Conservation (phyloP, 1,284 basidiomycete genomes). For the Earliella scabrosa region DNA sequence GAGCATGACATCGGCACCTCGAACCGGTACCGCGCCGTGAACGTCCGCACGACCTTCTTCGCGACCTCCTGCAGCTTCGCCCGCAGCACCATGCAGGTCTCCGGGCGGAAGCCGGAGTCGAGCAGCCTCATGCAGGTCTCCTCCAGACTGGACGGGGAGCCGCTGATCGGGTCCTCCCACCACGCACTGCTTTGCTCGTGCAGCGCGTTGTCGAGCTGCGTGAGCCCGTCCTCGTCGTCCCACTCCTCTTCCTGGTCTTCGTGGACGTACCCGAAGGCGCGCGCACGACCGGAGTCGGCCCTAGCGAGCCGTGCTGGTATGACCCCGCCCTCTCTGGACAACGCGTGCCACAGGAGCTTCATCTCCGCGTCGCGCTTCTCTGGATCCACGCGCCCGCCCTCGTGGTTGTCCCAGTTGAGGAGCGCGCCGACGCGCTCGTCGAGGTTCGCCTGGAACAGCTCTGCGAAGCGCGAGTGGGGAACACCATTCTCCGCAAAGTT, state of each 20-base stretch:
- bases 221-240: conserved; percentile 24
- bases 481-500: conserved; percentile 53
- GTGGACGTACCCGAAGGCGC: conserved; percentile 27
- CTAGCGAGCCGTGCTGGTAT: conserved; percentile 36
- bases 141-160: conserved; percentile 44
- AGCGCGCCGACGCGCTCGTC: conserved; percentile 25
- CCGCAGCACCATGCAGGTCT: conserved; percentile 35
- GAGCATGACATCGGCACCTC: conserved; percentile 41
- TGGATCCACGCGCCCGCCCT: neutral
- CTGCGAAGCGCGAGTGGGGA: conserved; percentile 30
- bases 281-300: conserved; percentile 35
- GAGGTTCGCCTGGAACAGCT: conserved; percentile 30
- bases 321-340: conserved; percentile 38
- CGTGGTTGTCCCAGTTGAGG: conserved; percentile 21
- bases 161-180: conserved; percentile 46
- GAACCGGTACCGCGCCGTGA: conserved; percentile 32
- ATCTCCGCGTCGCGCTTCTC: conserved; percentile 32
- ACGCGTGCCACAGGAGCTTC: conserved; percentile 36
- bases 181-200: conserved; percentile 29
- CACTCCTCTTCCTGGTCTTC: conserved; percentile 25
- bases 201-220: conserved; percentile 15
- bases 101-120: conserved; percentile 44
- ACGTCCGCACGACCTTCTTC: conserved; percentile 33
- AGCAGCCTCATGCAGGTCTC: conserved; percentile 43
- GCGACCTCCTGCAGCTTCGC: conserved; percentile 41